These are phyloP conservation scores for Rhynchospora pubera DNA, from an alignment of 176 grass and related monocot species.

Conservation along the genomic window DNA sequence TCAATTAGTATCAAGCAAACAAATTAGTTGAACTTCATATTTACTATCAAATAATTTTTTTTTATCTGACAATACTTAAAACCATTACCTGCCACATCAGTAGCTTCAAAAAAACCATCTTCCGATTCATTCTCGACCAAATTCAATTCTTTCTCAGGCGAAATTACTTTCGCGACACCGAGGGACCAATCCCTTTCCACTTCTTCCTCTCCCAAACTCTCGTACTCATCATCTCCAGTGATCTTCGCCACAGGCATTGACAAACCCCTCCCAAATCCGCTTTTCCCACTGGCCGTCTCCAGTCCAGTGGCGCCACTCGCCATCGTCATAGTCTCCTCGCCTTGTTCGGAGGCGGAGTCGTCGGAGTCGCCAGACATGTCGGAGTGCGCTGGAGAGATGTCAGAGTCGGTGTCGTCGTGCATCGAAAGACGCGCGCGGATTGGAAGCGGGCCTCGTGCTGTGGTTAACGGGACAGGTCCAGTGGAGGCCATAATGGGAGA, in stretches of 20 bases:
- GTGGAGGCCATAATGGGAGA: slow-evolving; percentile 1
- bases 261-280: not conserved
- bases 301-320: not conserved
- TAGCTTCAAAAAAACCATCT: not conserved
- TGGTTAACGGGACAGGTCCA: slow-evolving; percentile 18
- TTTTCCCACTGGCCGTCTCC: not conserved
- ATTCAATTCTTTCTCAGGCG: slow-evolving; percentile 2
- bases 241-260: slow-evolving; percentile 10
- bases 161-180: slow-evolving; percentile 6
- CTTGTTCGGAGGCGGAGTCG: not conserved
- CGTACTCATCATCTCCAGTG: slow-evolving; percentile 9
- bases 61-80: not conserved
- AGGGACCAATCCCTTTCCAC: not conserved
- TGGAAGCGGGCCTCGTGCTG: slow-evolving; percentile 7
- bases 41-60: not conserved
- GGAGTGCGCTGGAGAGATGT: slow-evolving; percentile 13
- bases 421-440: slow-evolving; percentile 11
- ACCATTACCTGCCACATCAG: not conserved
- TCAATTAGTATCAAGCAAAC: not conserved
- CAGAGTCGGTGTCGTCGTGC: slow-evolving; percentile 22
- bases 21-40: not conserved
- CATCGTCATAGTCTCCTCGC: slow-evolving; percentile 2
- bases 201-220: not conserved
- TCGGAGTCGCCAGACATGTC: not conserved
- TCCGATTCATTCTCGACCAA: not conserved